A percentile compares a stretch with the other conserved stretches of the same genome.
Evolutionary conservation across 129 eudicot genomes (phyloP).

Genomic region (Flaveria ramosissima): DNA sequence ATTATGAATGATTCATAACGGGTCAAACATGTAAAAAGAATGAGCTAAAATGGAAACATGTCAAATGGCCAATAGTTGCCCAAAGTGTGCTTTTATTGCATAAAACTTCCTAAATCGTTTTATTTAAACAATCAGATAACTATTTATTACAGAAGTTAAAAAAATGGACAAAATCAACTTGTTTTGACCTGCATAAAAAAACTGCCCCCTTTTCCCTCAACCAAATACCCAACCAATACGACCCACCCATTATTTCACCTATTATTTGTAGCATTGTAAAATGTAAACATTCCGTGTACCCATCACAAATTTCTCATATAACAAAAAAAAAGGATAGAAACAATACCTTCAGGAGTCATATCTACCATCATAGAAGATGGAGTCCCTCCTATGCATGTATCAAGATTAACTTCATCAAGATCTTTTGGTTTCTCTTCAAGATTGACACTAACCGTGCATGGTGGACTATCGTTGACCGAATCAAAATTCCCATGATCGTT

Average conservation of each 20-base stretch:
- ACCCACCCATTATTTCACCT: not conserved
- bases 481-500: slow-evolving; percentile 28
- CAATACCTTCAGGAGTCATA: slow-evolving; percentile 44
- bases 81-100: not conserved
- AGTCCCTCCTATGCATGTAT: slow-evolving; percentile 32
- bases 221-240: not conserved
- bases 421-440: slow-evolving; percentile 32
- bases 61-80: not conserved
- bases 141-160: not conserved
- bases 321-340: slow-evolving; percentile 5
- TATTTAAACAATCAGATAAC: not conserved
- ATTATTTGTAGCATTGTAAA: not conserved
- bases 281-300: not conserved
- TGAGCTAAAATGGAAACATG: not conserved
- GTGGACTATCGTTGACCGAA: slow-evolving; percentile 23
- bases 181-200: not conserved
- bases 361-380: slow-evolving; percentile 28
- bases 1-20: not conserved
- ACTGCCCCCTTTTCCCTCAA: not conserved
- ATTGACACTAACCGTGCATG: not conserved
- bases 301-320: not conserved
- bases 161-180: not conserved
- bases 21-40: not conserved
- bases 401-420: slow-evolving; percentile 29
- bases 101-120: slow-evolving; percentile 3